phyloP scores from a whole-genome alignment of 2,329 filamentous ascomycete species.

The Fusarium pininemorale region DNA sequence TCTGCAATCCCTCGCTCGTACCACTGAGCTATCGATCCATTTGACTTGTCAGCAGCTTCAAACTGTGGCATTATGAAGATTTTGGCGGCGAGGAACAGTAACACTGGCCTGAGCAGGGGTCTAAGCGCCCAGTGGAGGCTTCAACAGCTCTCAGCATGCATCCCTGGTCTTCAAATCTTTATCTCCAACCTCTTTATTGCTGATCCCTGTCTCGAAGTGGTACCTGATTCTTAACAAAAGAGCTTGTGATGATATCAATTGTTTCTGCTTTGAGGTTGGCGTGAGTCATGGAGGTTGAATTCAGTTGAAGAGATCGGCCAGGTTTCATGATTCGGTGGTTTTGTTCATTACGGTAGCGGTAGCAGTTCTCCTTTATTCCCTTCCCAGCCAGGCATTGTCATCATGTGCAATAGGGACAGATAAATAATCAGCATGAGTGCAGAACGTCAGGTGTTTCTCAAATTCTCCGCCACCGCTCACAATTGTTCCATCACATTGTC shows the following conservation, averaged over 20 bases:
- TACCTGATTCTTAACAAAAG: neutral
- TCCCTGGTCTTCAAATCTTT: neutral
- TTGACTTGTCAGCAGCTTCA: fast-evolving
- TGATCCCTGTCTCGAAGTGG: neutral
- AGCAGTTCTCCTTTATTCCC: neutral
- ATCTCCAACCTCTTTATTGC: constrained; percentile 22
- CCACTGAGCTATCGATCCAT: constrained; percentile 41
- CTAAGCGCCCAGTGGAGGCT: neutral
- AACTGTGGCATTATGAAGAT: fast-evolving
- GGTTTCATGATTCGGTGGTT: neutral
- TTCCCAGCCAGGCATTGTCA: neutral
- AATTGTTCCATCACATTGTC: constrained; percentile 12
- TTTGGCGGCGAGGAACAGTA: fast-evolving
- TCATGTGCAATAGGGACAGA: neutral
- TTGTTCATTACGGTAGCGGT: neutral
- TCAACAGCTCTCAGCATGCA: neutral
- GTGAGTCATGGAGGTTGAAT: neutral
- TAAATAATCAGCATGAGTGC: neutral
- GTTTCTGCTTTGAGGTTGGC: neutral
- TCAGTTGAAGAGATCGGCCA: neutral
- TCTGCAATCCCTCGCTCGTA: constrained; percentile 40
- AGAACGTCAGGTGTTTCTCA: neutral
- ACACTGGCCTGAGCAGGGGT: neutral
- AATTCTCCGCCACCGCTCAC: constrained; percentile 17
- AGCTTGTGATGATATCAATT: neutral